Percentiles rank a stretch among this genome's conserved stretches.
phyloP scores from a whole-genome alignment of 2,329 filamentous ascomycete species.

The Epichloe baconii region DNA sequence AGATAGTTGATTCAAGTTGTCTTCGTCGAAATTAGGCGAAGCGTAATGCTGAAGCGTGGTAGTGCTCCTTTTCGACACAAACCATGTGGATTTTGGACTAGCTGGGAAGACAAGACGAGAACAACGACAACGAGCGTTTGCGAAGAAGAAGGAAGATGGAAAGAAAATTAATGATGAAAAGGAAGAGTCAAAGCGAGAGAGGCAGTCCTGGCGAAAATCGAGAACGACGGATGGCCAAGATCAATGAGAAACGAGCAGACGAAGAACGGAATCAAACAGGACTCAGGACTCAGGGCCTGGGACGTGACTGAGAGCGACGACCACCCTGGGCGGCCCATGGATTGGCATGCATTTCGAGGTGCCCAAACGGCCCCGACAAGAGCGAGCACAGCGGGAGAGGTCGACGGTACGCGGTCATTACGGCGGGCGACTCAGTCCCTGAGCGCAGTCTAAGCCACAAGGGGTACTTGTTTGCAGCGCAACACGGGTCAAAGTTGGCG shows the following conservation, averaged over 20 bases:
- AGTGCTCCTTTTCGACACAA: not conserved
- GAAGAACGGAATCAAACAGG: not conserved
- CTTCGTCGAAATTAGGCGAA: not conserved
- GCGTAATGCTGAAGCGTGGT: not conserved
- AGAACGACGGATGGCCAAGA: slow-evolving; percentile 6
- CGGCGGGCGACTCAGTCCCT: slow-evolving; percentile 4
- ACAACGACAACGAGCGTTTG: not conserved
- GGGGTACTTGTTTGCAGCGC: not conserved
- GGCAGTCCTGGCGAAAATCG: slow-evolving; percentile 21
- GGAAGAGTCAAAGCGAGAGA: slow-evolving; percentile 47
- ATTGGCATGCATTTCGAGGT: not conserved
- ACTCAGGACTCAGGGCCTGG: not conserved
- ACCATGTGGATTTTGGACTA: not conserved
- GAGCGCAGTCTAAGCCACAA: slow-evolving; percentile 2
- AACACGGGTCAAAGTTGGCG: not conserved
- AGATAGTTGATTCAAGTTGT: not conserved
- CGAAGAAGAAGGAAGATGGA: not conserved
- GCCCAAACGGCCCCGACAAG: not conserved
- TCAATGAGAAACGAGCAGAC: slow-evolving; percentile 7
- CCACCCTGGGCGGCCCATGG: not conserved
- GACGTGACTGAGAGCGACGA: not conserved
- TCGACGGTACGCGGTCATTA: not conserved
- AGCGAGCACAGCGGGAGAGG: not conserved
- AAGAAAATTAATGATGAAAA: slow-evolving; percentile 23
- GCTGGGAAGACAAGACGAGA: not conserved